Percentiles rank a stretch among this genome's conserved stretches.
Evolutionary conservation across 768 basidiomycete genomes (phyloP).

Genomic region (Rhodotorula babjevae): DNA sequence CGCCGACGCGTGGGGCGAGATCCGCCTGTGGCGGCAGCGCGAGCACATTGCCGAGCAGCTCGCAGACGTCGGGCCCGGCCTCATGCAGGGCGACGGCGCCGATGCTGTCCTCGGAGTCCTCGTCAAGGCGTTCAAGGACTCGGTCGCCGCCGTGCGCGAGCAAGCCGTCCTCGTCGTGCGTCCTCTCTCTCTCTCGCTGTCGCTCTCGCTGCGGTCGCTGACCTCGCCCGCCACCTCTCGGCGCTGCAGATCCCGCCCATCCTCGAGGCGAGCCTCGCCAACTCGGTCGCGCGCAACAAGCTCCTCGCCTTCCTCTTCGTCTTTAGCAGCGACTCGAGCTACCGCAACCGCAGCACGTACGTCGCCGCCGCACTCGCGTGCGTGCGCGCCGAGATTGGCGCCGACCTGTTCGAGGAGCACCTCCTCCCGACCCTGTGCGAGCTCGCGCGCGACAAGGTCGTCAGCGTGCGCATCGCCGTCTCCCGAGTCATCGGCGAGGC

Average conservation of each 20-base stretch:
- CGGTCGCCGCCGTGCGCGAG: slow-evolving; percentile 78
- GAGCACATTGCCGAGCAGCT: slow-evolving; percentile 63
- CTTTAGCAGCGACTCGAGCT: slow-evolving; percentile 21
- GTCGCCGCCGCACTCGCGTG: slow-evolving; percentile 68
- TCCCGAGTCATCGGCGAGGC: slow-evolving; percentile 63
- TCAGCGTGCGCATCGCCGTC: slow-evolving; percentile 79
- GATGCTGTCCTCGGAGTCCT: slow-evolving; percentile 58
- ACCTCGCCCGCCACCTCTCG: neutral
- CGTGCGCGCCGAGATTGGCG: slow-evolving; percentile 49
- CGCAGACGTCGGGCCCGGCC: slow-evolving; percentile 52
- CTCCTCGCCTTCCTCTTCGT: slow-evolving; percentile 26
- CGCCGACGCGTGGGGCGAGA: slow-evolving; percentile 57
- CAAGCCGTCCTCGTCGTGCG: slow-evolving; percentile 65
- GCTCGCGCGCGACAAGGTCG: slow-evolving; percentile 63
- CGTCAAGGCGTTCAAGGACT: slow-evolving; percentile 63
- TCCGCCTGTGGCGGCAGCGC: slow-evolving; percentile 73
- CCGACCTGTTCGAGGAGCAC: slow-evolving; percentile 51
- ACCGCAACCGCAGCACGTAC: slow-evolving; percentile 54
- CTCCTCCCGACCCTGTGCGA: slow-evolving; percentile 57
- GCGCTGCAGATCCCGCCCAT: slow-evolving; percentile 8
- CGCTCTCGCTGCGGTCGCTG: slow-evolving; percentile 21
- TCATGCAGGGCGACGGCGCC: slow-evolving; percentile 50
- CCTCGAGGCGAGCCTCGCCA: slow-evolving; percentile 42
- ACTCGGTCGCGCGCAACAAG: slow-evolving; percentile 37
- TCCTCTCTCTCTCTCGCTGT: slow-evolving; percentile 28